Evolutionary conservation across 164 flowering plant species (phyloP).

Genomic region (Magnolia sinica): DNA sequence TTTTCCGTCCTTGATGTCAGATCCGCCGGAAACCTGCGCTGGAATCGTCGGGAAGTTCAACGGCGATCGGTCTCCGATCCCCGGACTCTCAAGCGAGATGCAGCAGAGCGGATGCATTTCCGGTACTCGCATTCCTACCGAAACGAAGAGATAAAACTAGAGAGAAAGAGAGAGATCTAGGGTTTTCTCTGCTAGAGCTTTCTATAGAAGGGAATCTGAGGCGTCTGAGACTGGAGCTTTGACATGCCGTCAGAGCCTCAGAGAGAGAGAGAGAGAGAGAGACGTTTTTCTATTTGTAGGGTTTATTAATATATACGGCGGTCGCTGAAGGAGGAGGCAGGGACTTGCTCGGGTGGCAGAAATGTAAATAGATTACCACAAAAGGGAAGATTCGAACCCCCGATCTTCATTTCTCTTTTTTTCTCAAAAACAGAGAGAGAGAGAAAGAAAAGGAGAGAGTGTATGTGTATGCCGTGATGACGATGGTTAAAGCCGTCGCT

Average conservation of each 20-base stretch:
- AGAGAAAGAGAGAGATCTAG: slow-evolving; percentile 5
- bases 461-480: background rate
- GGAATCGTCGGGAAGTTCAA: background rate
- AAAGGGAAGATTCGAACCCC: slow-evolving; percentile 13
- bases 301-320: slow-evolving; percentile 7
- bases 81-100: slow-evolving; percentile 57
- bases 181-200: slow-evolving; percentile 5
- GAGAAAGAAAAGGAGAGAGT: background rate
- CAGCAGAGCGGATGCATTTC: slow-evolving; percentile 92
- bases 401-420: background rate
- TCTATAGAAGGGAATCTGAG: slow-evolving; percentile 1
- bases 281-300: background rate
- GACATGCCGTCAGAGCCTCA: background rate
- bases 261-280: slow-evolving; percentile 3
- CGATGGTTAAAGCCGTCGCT: background rate
- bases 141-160: background rate
- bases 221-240: slow-evolving; percentile 32
- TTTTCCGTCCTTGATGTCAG: slow-evolving; percentile 31
- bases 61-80: slow-evolving; percentile 29
- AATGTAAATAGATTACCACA: slow-evolving; percentile 8
- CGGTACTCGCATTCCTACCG: slow-evolving; percentile 59
- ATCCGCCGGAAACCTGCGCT: slow-evolving; percentile 33
- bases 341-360: background rate
- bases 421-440: background rate
- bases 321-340: slow-evolving; percentile 12